phyloP scores from a whole-genome alignment of 495 filamentous ascomycete genomes.

The Cercophora sp. region DNA sequence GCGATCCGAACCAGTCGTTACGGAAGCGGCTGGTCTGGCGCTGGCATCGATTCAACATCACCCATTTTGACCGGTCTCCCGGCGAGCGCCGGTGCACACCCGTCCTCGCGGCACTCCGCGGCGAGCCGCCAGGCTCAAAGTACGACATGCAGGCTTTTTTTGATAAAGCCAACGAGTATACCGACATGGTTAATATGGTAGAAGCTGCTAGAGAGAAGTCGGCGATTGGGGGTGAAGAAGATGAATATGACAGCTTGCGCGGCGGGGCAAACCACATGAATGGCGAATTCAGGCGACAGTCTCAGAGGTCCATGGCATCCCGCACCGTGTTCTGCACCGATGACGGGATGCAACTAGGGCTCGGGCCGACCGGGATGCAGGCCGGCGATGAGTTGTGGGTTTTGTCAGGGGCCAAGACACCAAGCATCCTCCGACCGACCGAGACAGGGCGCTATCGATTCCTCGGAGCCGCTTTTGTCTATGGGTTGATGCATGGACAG shows the following conservation, averaged over 20 bases:
- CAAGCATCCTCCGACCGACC: conserved; percentile 11
- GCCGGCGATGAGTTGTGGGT: conserved; percentile 6
- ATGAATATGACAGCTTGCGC: not conserved
- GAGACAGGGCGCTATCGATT: not conserved
- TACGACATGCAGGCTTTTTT: not conserved
- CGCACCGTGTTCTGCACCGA: not conserved
- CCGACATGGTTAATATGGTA: not conserved
- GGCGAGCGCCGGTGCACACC: not conserved
- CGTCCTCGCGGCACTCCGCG: not conserved
- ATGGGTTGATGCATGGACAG: not conserved
- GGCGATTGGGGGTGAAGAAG: not conserved
- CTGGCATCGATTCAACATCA: not conserved
- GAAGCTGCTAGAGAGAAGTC: not conserved
- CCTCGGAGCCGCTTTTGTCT: not conserved
- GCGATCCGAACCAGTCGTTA: not conserved
- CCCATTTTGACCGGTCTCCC: not conserved
- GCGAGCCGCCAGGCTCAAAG: not conserved
- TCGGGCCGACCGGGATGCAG: not conserved
- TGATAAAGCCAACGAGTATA: not conserved
- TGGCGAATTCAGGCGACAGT: not conserved
- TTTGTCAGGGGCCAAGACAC: not conserved
- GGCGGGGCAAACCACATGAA: not conserved
- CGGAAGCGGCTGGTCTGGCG: not conserved
- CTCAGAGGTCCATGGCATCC: not conserved
- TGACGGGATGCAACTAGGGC: not conserved